Evolutionary conservation across 2,329 filamentous ascomycete genomes (phyloP).

Genomic region (Elsinoe batatas): DNA sequence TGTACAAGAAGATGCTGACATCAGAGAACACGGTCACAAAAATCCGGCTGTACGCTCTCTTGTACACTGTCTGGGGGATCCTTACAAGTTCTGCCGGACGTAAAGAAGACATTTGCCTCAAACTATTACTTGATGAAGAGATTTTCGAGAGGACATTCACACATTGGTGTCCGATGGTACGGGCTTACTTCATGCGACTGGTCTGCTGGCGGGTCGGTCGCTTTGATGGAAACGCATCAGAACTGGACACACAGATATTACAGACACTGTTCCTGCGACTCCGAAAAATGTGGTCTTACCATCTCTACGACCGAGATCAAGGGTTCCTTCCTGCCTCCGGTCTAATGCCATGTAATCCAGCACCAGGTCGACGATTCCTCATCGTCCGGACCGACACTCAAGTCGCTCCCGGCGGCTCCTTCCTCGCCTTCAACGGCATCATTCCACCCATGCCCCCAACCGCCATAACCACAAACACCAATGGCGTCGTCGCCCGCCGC

Average conservation of each 20-base stretch:
- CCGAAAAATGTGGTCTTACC: constrained; percentile 66
- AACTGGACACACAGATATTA: constrained; percentile 48
- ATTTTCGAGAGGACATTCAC: constrained; percentile 77
- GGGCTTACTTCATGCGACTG: constrained; percentile 83
- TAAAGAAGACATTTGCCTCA: constrained; percentile 60
- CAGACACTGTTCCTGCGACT: constrained; percentile 57
- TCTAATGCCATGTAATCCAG: constrained; percentile 66
- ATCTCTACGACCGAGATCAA: constrained; percentile 61
- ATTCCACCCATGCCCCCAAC: constrained; percentile 30
- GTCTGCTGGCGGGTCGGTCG: constrained; percentile 82
- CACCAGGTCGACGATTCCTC: constrained; percentile 74
- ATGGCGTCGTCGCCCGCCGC: background rate
- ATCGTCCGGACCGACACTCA: constrained; percentile 75
- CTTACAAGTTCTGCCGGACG: constrained; percentile 55
- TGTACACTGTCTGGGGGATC: constrained; percentile 71
- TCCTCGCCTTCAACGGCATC: constrained; percentile 56
- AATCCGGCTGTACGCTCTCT: constrained; percentile 70
- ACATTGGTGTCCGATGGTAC: constrained; percentile 93
- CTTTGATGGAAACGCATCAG: constrained; percentile 55
- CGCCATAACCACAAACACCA: constrained; percentile 21
- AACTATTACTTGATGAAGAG: constrained; percentile 64
- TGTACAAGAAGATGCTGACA: constrained; percentile 66
- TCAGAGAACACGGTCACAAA: constrained; percentile 87
- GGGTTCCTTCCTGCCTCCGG: constrained; percentile 45
- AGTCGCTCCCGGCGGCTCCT: constrained; percentile 42